These are phyloP conservation scores for Pseudocercospora crystallina DNA, from an alignment of 2,329 filamentous ascomycete species.

Conservation along the genomic window DNA sequence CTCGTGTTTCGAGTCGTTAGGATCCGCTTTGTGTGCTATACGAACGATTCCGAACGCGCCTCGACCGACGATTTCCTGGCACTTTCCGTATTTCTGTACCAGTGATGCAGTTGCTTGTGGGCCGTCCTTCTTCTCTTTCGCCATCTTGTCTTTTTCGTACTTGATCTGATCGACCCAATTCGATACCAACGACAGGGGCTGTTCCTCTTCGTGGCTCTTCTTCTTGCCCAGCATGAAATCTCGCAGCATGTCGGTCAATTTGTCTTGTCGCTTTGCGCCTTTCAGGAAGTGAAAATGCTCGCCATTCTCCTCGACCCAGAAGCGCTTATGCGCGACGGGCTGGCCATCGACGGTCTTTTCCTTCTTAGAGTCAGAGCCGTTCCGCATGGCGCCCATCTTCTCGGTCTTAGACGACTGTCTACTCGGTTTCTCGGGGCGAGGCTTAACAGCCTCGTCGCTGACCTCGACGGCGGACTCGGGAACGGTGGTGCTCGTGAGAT, in stretches of 20 bases:
- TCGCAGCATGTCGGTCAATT: slow-evolving; percentile 87
- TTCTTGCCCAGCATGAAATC: slow-evolving; percentile 79
- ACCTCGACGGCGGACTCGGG: slow-evolving; percentile 28
- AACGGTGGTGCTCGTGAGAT: slow-evolving; percentile 1
- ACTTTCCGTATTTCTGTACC: slow-evolving; percentile 97
- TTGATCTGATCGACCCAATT: slow-evolving; percentile 94
- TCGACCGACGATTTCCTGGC: slow-evolving; percentile 92
- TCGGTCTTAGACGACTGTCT: slow-evolving; percentile 33
- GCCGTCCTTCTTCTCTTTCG: slow-evolving; percentile 73
- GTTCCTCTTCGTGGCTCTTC: slow-evolving; percentile 69
- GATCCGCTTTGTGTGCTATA: slow-evolving; percentile 93
- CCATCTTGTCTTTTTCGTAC: slow-evolving; percentile 75
- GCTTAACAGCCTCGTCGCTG: slow-evolving; percentile 15
- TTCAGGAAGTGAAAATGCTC: slow-evolving; percentile 86
- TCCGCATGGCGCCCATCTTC: slow-evolving; percentile 26
- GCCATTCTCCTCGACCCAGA: slow-evolving; percentile 62
- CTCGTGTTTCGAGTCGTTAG: slow-evolving; percentile 72
- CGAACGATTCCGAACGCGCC: slow-evolving; percentile 96
- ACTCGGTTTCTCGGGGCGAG: slow-evolving; percentile 29
- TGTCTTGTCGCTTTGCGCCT: slow-evolving; percentile 89
- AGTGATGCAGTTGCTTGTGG: slow-evolving; percentile 74
- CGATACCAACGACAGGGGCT: slow-evolving; percentile 88
- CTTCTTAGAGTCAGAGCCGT: slow-evolving; percentile 35
- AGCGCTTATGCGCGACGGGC: slow-evolving; percentile 42
- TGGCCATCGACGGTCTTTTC: slow-evolving; percentile 29